phyloP scores from a whole-genome alignment of 2,329 filamentous ascomycete genomes.

The Botryotinia calthae region DNA sequence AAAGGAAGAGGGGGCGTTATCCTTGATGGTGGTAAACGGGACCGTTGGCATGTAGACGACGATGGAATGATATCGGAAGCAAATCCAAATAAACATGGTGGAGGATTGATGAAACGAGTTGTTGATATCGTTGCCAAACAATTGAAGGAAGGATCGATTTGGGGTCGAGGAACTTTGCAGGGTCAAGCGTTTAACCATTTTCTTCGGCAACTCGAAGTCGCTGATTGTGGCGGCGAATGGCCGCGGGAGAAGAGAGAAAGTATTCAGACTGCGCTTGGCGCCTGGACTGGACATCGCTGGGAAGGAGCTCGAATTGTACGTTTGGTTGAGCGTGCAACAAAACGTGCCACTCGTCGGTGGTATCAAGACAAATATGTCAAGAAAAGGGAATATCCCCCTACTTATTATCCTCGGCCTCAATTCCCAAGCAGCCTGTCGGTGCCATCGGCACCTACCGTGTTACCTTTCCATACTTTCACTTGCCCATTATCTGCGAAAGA shows the following conservation, averaged over 20 bases:
- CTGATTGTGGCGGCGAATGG: conserved; percentile 39
- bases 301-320: conserved; percentile 84
- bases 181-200: conserved; percentile 49
- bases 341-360: conserved; percentile 76
- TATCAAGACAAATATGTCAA: conserved; percentile 78
- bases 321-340: conserved; percentile 80
- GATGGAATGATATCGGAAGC: conserved; percentile 79
- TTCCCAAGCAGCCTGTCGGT: conserved; percentile 71
- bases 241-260: conserved; percentile 38
- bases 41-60: conserved; percentile 92
- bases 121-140: conserved; percentile 89
- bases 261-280: conserved; percentile 41
- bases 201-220: conserved; percentile 36
- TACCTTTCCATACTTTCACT: conserved; percentile 97
- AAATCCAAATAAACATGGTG: conserved; percentile 56
- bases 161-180: conserved; percentile 73
- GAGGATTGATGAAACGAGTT: conserved; percentile 84
- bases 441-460: conserved; percentile 85
- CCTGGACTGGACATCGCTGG: conserved; percentile 75
- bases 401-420: conserved; percentile 68
- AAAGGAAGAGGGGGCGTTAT: conserved; percentile 81
- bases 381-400: conserved; percentile 53
- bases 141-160: conserved; percentile 77
- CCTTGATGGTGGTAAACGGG: conserved; percentile 68
- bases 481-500: conserved; percentile 89